Evolutionary conservation across 2,329 filamentous ascomycete species (phyloP), one percentile per base, ranked within the genome.

Genomic region (Karstenula rhodostoma): DNA sequence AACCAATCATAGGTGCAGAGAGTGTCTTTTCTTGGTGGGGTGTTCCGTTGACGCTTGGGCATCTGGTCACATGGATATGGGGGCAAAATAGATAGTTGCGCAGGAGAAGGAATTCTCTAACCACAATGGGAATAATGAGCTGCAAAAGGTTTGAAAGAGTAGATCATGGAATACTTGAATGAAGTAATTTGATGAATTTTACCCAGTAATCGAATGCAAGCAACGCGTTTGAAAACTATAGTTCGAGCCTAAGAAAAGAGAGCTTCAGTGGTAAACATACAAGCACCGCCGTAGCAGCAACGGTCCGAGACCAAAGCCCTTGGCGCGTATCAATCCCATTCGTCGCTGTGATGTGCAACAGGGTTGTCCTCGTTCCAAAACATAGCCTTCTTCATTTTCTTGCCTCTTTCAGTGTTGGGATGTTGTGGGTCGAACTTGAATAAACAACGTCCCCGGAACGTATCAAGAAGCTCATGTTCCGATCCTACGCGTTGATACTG

Each of bases 11-110:
- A 7, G 65, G 66, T 4, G 56, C 66, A 10, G 64, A 65, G 2
- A 56, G 74, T 10, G 70, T 67, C 19, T 68, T 72, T 56, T 67
- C 61, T 3, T 63, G 72, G 42, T 75, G 70, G 71, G 68, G 62
- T 1, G 46, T 73, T 46, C 63, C 66, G 23, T 40, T 72, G 1
- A 58, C 67, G n/a, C 63, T 68, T 8, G 60, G 71, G 2, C 69
- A 65, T 22, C 56, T 72, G 13, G 68, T 72, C 12, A 66, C 70
- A 48, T 56, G 65, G 4, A 64, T 55, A 54, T 61, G 25, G 64
- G 62, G 6, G 62, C 62, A 25, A 58, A 63, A 23, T 52, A 56
- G 12, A 55, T 57, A 47, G 15, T 59, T 15, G 52, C 57, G 17
- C 58, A 63, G 25, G 13, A 25, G 17, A 58, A 49, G 4, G 17